phyloP scores from a whole-genome alignment of 345 rosid species.

The Salix arbutifolia region DNA sequence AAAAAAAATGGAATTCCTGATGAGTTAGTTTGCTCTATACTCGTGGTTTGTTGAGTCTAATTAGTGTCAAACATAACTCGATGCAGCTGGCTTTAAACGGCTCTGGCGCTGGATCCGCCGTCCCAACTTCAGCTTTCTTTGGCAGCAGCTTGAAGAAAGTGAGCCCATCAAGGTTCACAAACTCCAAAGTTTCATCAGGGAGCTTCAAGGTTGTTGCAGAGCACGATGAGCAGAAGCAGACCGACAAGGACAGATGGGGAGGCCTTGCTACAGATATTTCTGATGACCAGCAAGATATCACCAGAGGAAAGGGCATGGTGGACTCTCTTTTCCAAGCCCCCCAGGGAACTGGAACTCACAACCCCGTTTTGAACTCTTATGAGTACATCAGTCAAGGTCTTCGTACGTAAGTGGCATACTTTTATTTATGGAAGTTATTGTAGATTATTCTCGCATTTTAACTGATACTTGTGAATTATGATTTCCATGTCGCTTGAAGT shows the following conservation, averaged over 20 bases:
- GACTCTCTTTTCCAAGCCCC: constrained; percentile 97
- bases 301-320: constrained; percentile 89
- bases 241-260: constrained; percentile 64
- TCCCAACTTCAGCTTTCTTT: constrained; percentile 60
- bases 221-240: constrained; percentile 56
- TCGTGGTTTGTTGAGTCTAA: not conserved
- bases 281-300: constrained; percentile 94
- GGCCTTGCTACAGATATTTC: constrained; percentile 67
- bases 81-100: constrained; percentile 79
- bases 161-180: constrained; percentile 38
- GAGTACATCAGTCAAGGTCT: constrained; percentile 86
- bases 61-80: not conserved
- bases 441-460: not conserved
- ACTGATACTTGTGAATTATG: not conserved
- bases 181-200: constrained; percentile 25
- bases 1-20: not conserved
- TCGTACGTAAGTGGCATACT: constrained; percentile 45
- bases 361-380: constrained; percentile 69
- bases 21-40: not conserved
- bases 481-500: not conserved
- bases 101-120: constrained; percentile 51
- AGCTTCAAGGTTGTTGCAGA: constrained; percentile 57
- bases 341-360: constrained; percentile 66
- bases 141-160: constrained; percentile 72
- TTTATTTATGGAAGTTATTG: not conserved